Conservation (phyloP, 495 filamentous ascomycete species). For the Tetracladium setigerum region DNA sequence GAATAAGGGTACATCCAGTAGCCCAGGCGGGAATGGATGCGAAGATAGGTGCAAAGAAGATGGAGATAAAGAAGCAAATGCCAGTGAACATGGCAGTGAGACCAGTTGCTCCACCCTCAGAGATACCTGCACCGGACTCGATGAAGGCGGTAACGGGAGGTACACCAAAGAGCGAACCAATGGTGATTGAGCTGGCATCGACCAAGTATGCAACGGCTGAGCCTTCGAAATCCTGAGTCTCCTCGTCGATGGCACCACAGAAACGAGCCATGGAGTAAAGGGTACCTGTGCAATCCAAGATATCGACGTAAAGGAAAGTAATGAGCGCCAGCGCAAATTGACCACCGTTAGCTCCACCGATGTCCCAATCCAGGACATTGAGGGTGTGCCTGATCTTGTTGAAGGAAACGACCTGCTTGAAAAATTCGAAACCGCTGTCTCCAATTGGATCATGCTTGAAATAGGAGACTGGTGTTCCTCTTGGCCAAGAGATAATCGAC, state of each 20-base stretch:
- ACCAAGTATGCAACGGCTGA: conserved; percentile 71
- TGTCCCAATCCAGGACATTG: conserved; percentile 59
- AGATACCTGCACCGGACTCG: conserved; percentile 77
- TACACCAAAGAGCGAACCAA: conserved; percentile 65
- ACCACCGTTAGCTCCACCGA: conserved; percentile 47
- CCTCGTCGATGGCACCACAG: conserved; percentile 62
- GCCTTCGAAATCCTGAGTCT: conserved; percentile 71
- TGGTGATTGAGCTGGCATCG: conserved; percentile 68
- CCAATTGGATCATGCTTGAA: conserved; percentile 66
- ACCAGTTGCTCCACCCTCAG: conserved; percentile 73
- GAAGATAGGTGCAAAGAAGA: conserved; percentile 84
- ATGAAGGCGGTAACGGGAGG: conserved; percentile 78
- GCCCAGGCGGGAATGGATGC: conserved; percentile 80
- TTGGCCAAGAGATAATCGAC: conserved; percentile 78
- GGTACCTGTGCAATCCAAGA: conserved; percentile 69
- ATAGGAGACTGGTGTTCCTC: conserved; percentile 62
- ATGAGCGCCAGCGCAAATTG: conserved; percentile 74
- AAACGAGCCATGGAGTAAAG: conserved; percentile 81
- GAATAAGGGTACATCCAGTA: conserved; percentile 72
- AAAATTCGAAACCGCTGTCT: conserved; percentile 65
- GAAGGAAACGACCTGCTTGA: conserved; percentile 75
- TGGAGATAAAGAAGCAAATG: conserved; percentile 73
- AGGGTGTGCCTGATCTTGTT: conserved; percentile 62
- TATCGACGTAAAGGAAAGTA: conserved; percentile 82
- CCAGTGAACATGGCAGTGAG: conserved; percentile 73